Conservation (phyloP, 1,139 yeast genomes). For the Pichia sp. region DNA sequence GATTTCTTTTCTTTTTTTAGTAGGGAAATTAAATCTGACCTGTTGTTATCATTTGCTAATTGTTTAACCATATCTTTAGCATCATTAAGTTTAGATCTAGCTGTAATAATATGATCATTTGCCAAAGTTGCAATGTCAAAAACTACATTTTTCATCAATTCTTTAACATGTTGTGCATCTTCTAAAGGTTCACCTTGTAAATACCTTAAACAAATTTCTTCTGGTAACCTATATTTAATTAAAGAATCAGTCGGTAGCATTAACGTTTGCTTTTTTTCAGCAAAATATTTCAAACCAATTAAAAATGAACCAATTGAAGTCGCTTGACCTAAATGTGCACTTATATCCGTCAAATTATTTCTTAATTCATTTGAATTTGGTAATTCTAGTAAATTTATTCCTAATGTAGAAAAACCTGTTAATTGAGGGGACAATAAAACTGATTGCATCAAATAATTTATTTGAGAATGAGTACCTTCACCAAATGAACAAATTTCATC, state of each 20-base stretch:
- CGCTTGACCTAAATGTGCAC: constrained; percentile 83
- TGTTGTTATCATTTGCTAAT: constrained; percentile 25
- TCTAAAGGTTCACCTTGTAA: constrained; percentile 35
- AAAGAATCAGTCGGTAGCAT: constrained; percentile 60
- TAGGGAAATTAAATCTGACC: constrained; percentile 31
- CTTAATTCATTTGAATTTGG: constrained; percentile 36
- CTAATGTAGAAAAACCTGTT: constrained; percentile 43
- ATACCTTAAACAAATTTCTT: constrained; percentile 54
- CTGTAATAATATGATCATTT: constrained; percentile 72
- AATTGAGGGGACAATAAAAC: constrained; percentile 51
- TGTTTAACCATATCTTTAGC: constrained; percentile 33
- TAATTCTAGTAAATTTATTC: constrained; percentile 43
- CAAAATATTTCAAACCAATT: constrained; percentile 56
- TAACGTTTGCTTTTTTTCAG: constrained; percentile 43
- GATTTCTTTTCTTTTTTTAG: constrained; percentile 21
- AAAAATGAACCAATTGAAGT: constrained; percentile 64
- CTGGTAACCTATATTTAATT: constrained; percentile 51
- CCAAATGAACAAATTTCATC: constrained; percentile 71
- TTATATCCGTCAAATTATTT: constrained; percentile 47
- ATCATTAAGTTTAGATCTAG: constrained; percentile 45
- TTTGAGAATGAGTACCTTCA: constrained; percentile 72
- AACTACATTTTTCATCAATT: constrained; percentile 47
- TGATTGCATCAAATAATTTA: constrained; percentile 63
- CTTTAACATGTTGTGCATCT: constrained; percentile 26
- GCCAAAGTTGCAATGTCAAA: constrained; percentile 71